phyloP scores from a whole-genome alignment of 352 stramenopile genomes.

The Albugo laibachii region DNA sequence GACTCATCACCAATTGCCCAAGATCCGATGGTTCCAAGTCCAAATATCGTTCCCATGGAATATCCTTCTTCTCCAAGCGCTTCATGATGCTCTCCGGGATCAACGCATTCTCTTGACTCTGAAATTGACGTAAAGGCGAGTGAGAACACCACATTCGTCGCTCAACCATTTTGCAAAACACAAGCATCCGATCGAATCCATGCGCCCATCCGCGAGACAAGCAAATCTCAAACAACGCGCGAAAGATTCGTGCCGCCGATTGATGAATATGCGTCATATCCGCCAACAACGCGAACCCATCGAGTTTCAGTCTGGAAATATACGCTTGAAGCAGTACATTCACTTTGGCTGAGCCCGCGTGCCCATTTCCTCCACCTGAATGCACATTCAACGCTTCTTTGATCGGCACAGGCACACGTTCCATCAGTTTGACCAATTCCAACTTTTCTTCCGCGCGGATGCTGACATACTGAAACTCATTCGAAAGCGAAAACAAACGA shows the following conservation, averaged over 20 bases:
- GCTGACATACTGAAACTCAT: constrained; percentile 98
- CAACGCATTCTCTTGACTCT: constrained; percentile 10
- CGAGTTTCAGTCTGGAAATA: constrained; percentile 93
- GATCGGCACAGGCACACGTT: constrained; percentile 96
- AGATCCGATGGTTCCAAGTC: constrained; percentile 96
- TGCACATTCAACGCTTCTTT: constrained; percentile 80
- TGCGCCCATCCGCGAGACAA: constrained; percentile 89
- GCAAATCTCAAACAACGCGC: constrained; percentile 98
- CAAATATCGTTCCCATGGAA: constrained; percentile 95
- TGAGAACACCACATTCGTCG: constrained; percentile 96
- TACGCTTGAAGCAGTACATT: constrained; percentile 99
- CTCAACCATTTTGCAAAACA: constrained; percentile 98
- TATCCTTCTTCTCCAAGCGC: constrained; percentile 97
- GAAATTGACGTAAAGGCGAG: constrained; percentile 94
- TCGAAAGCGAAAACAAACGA: constrained; percentile 95
- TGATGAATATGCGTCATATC: constrained; percentile 99
- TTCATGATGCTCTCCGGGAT: constrained; percentile 92
- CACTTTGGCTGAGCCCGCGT: constrained; percentile 86
- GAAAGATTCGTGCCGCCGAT: constrained; percentile 94
- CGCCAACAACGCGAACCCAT: constrained; percentile 95
- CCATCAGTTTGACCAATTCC: constrained; percentile 93
- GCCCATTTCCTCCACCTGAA: constrained; percentile 20
- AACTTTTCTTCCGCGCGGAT: constrained; percentile 97
- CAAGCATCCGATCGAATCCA: constrained; percentile 88
- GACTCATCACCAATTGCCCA: constrained; percentile 92